Conservation (phyloP, 352 stramenopile genomes). For the Globisporangium yorkense region DNA sequence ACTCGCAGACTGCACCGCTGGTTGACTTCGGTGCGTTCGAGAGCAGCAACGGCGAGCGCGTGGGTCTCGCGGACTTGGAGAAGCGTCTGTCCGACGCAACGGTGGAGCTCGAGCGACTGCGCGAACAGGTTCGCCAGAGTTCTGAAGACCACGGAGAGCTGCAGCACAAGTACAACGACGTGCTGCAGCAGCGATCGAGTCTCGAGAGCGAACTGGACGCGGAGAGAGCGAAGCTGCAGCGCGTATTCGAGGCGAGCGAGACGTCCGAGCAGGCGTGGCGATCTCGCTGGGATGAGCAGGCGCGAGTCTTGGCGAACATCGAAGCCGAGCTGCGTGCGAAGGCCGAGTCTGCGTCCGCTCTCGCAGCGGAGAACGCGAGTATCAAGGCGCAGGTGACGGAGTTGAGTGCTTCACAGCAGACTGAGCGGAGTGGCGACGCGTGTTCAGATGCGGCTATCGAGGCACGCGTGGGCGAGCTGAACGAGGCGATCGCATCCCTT, state of each 20-base stretch:
- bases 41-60: background rate
- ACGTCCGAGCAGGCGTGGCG: slow-evolving; percentile 6
- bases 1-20: background rate
- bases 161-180: slow-evolving; percentile 15
- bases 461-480: background rate
- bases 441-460: background rate
- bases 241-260: slow-evolving; percentile 13
- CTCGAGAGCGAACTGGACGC: slow-evolving; percentile 11
- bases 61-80: slow-evolving; percentile 6
- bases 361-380: slow-evolving; percentile 6
- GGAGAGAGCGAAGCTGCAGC: slow-evolving; percentile 17
- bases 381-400: slow-evolving; percentile 5
- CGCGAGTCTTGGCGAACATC: background rate
- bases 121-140: slow-evolving; percentile 8
- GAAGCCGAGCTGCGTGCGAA: slow-evolving; percentile 2
- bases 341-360: background rate
- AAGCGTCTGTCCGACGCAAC: slow-evolving; percentile 9
- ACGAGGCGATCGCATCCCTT: background rate
- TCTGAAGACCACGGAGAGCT: slow-evolving; percentile 12
- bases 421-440: background rate
- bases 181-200: slow-evolving; percentile 11
- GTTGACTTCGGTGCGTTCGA: background rate
- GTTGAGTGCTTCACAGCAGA: background rate
- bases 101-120: slow-evolving; percentile 13
- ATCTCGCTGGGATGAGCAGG: slow-evolving; percentile 12